These are phyloP conservation scores for Mycena latifolia DNA, from an alignment of 768 basidiomycete genomes.

Conservation along the genomic window DNA sequence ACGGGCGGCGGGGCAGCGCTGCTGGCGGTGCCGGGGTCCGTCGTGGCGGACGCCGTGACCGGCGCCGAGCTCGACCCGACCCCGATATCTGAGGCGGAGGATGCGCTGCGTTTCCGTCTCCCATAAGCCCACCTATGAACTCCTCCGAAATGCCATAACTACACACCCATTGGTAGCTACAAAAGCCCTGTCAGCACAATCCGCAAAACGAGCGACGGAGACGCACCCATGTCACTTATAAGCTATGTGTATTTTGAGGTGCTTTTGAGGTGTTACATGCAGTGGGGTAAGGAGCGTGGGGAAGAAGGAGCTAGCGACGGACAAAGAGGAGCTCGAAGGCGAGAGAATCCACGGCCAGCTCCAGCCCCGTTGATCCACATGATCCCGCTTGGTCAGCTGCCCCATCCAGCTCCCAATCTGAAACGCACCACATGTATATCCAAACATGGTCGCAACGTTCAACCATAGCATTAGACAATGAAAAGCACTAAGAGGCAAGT, in stretches of 20 bases:
- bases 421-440: background rate
- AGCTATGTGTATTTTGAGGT: too few relatives aligned
- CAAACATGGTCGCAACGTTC: background rate
- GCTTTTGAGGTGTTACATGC: slow-evolving; percentile 20
- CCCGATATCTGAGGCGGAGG: background rate
- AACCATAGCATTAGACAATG: too few relatives aligned
- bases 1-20: background rate
- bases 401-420: background rate
- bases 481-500: too few relatives aligned
- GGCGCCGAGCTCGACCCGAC: background rate
- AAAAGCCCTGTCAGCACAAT: background rate
- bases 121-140: too few relatives aligned
- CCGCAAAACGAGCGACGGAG: background rate
- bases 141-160: too few relatives aligned
- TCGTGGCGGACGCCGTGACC: background rate
- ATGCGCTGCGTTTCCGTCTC: background rate
- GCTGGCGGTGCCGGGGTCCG: background rate
- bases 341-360: background rate
- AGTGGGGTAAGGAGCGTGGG: slow-evolving; percentile 32
- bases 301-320: background rate
- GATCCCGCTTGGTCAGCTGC: background rate
- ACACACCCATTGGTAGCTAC: background rate
- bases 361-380: background rate
- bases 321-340: background rate
- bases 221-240: slow-evolving; percentile 14